Percentiles rank a stretch among this genome's conserved stretches.
Evolutionary conservation across 768 basidiomycete species (phyloP).

Genomic region (Boletus subparvulus): DNA sequence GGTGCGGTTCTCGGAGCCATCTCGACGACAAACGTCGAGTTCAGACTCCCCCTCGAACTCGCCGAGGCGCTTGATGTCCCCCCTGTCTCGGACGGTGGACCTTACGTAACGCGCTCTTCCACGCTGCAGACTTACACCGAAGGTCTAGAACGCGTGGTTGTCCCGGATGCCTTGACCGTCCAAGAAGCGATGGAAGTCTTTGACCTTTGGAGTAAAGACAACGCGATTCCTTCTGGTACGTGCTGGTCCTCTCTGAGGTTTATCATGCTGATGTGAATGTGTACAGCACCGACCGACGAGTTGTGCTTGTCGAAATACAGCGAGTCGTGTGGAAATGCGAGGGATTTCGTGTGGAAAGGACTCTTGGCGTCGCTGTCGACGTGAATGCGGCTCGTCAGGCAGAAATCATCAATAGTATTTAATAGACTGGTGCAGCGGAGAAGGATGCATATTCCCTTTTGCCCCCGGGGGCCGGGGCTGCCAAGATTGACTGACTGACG

Average conservation of each 20-base stretch:
- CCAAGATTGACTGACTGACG: neutral
- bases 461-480: neutral
- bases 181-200: slow-evolving; percentile 74
- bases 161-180: slow-evolving; percentile 59
- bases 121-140: slow-evolving; percentile 51
- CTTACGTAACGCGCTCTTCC: slow-evolving; percentile 56
- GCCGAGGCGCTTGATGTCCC: slow-evolving; percentile 56
- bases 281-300: slow-evolving; percentile 55
- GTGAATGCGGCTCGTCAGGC: slow-evolving; percentile 6
- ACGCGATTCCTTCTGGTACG: slow-evolving; percentile 52
- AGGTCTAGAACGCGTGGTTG: slow-evolving; percentile 49
- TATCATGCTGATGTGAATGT: neutral
- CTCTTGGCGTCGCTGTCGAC: slow-evolving; percentile 38
- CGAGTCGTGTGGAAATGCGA: slow-evolving; percentile 74
- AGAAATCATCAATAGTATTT: neutral
- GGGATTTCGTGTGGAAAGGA: slow-evolving; percentile 75
- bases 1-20: slow-evolving; percentile 76
- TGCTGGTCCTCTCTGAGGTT: neutral
- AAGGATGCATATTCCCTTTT: neutral
- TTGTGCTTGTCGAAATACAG: slow-evolving; percentile 76
- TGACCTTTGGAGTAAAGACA: slow-evolving; percentile 70
- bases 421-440: neutral
- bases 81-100: slow-evolving; percentile 42
- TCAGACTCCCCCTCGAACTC: slow-evolving; percentile 62
- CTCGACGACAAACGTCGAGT: slow-evolving; percentile 57